Base-by-base conservation (phyloP, 768 basidiomycete species). In the Auriscalpium orientale region DNA sequence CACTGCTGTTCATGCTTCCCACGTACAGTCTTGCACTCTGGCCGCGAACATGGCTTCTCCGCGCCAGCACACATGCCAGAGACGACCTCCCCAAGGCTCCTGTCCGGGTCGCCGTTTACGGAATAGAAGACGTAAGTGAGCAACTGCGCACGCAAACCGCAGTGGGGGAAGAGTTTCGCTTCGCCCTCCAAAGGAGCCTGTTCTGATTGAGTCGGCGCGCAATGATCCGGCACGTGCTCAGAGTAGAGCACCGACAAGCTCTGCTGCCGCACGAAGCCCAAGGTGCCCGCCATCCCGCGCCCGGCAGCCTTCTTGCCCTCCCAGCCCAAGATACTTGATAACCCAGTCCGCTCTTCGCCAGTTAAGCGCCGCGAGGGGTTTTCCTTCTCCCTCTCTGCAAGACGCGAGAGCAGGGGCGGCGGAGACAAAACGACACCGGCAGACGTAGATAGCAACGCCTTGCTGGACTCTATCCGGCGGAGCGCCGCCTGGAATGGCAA, bases 241-340 rank as follows among this genome's bases (percentile, higher is more conserved):
- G 78, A 76, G 49, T 78, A 74, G 7, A 85, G 66, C 8, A 82
- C 70, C 1, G 77, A 78, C 18, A 87, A 66, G 44, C 71, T 74
- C 62, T 88, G 85, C 46, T 84, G 82, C 21, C 79, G 67, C 18
- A 81, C 68, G 56, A 87, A 87, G 12, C 82, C 82, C 2, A 59
- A 45, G 4, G 73, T 68, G 9, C 81, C 82, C 7, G 67, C 65
- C 79, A 86, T 78, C 6, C 75, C 76, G 15, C 65, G 69, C 2
- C 61, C 58, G 11, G 63, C 57, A 10, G 72, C 64, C 40, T 76
- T 74, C 40, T 74, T 67, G 37, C 68, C 73, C 43, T 81, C 78
- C 85, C 85, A 89, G 1, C 86, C 85, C 0, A 84, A 70, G 4
- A 87, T 60, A 57, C 78, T 80, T 21, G 61, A 61, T 28, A 87